These are phyloP conservation scores for Pneumocystis carinii DNA, from an alignment of 1,139 yeast species.

Conservation along the genomic window DNA sequence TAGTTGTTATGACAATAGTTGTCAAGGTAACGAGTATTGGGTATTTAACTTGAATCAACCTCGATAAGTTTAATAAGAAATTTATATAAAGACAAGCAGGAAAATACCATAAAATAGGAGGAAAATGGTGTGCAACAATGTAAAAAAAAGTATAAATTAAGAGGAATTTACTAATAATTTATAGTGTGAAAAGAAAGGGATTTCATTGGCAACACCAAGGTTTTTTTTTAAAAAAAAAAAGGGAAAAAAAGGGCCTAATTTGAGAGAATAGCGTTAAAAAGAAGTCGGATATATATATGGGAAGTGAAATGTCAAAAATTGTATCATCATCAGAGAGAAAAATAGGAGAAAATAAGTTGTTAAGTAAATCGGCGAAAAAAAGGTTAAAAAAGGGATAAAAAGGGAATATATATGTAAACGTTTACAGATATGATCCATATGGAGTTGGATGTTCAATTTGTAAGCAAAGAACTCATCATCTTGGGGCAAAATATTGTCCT, in stretches of 20 bases:
- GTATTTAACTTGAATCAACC: no score
- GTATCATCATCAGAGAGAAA: background rate
- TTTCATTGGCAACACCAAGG: constrained; percentile 1
- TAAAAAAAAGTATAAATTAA: background rate
- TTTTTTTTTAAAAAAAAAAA: background rate
- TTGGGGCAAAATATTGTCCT: constrained; percentile 1
- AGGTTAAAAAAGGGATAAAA: background rate
- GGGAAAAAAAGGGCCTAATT: no score
- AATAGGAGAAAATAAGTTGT: background rate
- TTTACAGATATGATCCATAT: background rate
- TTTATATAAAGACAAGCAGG: no score
- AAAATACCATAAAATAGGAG: background rate
- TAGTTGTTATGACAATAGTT: background rate
- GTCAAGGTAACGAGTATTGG: no score
- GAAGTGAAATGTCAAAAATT: background rate
- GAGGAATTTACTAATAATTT: background rate
- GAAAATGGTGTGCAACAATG: background rate
- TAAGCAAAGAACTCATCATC: background rate
- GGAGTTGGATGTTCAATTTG: background rate
- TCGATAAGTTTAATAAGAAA: no score
- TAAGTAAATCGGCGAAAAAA: background rate
- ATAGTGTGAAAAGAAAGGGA: background rate
- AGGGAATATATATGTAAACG: background rate
- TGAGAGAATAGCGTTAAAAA: background rate
- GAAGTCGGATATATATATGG: background rate